These are phyloP conservation scores for Favolaschia claudopus DNA, from an alignment of 768 basidiomycete species.

Conservation along the genomic window DNA sequence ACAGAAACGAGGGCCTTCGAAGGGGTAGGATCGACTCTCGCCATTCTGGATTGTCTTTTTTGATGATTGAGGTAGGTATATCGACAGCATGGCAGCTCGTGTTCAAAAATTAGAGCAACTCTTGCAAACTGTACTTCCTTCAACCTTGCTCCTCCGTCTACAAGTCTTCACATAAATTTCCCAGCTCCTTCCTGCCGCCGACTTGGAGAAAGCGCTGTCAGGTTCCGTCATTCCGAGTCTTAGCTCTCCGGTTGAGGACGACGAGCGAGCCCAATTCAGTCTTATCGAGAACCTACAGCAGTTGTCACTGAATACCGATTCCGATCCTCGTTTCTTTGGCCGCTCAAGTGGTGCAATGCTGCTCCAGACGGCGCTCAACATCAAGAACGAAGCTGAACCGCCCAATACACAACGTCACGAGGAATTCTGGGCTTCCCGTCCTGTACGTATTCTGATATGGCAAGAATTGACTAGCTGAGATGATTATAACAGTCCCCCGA, in stretches of 20 bases:
- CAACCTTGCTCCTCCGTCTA: background rate
- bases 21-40: conserved; percentile 52
- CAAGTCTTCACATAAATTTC: background rate
- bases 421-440: conserved; percentile 59
- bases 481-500: conserved; percentile 27
- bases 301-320: conserved; percentile 45
- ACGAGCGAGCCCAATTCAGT: conserved; percentile 33
- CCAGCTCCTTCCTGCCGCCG: conserved; percentile 63
- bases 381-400: conserved; percentile 47
- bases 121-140: conserved; percentile 53
- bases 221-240: conserved; percentile 41
- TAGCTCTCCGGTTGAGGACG: conserved; percentile 42
- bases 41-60: background rate
- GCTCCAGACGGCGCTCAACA: conserved; percentile 60
- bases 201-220: conserved; percentile 66
- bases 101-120: conserved; percentile 72
- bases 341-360: conserved; percentile 61
- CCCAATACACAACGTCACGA: conserved; percentile 40
- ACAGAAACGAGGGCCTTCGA: conserved; percentile 66
- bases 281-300: conserved; percentile 42
- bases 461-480: conserved; percentile 1
- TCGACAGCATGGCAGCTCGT: conserved; percentile 67
- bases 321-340: conserved; percentile 54
- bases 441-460: conserved; percentile 41
- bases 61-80: conserved; percentile 58